Base-by-base conservation (phyloP, 164 flowering plant genomes). In the Sextonia rubra region DNA sequence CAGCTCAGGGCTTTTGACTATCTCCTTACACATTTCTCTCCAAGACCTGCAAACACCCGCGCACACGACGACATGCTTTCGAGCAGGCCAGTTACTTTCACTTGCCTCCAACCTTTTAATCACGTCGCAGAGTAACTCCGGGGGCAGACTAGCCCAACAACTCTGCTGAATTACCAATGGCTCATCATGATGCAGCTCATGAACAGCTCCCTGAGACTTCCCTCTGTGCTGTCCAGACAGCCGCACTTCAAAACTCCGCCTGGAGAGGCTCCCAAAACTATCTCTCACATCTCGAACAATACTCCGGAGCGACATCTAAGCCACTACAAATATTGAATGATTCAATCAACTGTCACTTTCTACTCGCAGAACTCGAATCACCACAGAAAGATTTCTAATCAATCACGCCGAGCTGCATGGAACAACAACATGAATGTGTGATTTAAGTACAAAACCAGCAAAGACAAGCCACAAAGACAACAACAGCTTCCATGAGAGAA, bases 1-100 rank as follows among this genome's bases (percentile, higher is more conserved):
- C 56, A 87, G 74, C 76, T 93, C 98, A 4, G 93, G 98, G 81
- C 80, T 69, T 69, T 27, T 81, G 25, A 93, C 98, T 76, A 91
- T 89, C 71, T 91, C 96, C 78, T 88, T 86, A 79, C 98, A 93
- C 91, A 89, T 89, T 71, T 83, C 91, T 80, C 98, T 85, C 98
- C 98, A 93, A 49, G 96, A 85, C 66, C 89, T 82, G 79, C 98
- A 93, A 66, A 93, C 98, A 3, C 90, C 92, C 69, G 95, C 90
- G 78, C 98, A 93, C 2, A 96, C 91, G 77, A 93, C 95, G 44
- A 93, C 97, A 80, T 91, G 85, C 74, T 84, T 91, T 62, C 97
- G 87, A 64, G 90, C 84, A 71, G 98, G 98, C 98, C 97, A 93
- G 0, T 87, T 76, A 52, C 85, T 89, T 79, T 93, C 98, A 80